A percentile compares a stretch with the other conserved stretches of the same genome.
Evolutionary conservation across 2,329 filamentous ascomycete genomes (phyloP).

Genomic region (Juglanconis juglandina): DNA sequence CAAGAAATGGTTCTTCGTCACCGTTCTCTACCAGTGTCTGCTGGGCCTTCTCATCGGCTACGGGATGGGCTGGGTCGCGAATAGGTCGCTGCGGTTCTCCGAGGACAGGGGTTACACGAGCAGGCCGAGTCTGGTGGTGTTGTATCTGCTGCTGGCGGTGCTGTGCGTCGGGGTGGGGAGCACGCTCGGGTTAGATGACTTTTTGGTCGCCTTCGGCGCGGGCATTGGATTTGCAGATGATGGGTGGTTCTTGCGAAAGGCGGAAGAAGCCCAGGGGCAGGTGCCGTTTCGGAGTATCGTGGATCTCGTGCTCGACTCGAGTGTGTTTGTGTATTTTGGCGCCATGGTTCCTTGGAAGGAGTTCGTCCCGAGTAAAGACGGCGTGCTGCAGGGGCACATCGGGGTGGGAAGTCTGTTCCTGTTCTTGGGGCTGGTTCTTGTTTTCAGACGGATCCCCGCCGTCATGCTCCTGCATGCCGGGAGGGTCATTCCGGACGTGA

Average conservation of each 20-base stretch:
- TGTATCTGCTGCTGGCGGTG: conserved; percentile 28
- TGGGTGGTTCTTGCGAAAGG: conserved; percentile 18
- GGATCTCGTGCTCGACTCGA: conserved; percentile 25
- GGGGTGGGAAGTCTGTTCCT: conserved; percentile 22
- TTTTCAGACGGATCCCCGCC: conserved; percentile 22
- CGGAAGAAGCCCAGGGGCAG: conserved; percentile 18
- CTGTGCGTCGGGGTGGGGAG: conserved; percentile 25
- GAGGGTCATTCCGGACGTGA: conserved; percentile 18
- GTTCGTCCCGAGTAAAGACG: background rate
- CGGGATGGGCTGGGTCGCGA: conserved; percentile 63
- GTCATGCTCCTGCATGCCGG: conserved; percentile 19
- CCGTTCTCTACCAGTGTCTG: conserved; percentile 63
- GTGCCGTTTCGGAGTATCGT: conserved; percentile 21
- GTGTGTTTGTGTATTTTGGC: conserved; percentile 26
- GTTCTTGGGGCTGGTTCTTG: conserved; percentile 20
- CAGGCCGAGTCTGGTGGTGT: conserved; percentile 20
- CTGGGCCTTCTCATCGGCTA: conserved; percentile 62
- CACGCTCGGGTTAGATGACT: conserved; percentile 24
- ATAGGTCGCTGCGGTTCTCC: conserved; percentile 38
- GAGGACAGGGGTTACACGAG: conserved; percentile 10
- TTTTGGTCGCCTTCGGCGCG: conserved; percentile 27
- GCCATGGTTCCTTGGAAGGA: conserved; percentile 24
- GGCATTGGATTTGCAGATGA: conserved; percentile 19
- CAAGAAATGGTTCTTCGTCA: conserved; percentile 64
- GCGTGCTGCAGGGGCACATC: background rate